phyloP scores from a whole-genome alignment of 768 basidiomycete species.

The Kwoniella newhampshirensis region DNA sequence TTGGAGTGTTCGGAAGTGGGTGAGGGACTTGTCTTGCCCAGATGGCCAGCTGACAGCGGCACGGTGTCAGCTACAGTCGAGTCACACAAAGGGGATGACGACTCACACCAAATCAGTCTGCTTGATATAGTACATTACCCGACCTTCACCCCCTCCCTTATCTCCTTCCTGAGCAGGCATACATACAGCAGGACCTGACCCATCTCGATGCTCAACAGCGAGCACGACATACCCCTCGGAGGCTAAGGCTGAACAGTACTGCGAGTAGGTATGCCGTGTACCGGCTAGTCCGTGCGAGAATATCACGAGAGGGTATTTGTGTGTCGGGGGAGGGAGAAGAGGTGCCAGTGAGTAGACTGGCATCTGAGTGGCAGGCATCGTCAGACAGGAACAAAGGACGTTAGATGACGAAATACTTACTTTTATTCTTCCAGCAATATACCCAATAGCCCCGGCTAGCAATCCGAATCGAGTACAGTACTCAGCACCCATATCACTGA shows the following conservation, averaged over 20 bases:
- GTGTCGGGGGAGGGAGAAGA: conserved; percentile 11
- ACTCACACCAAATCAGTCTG: conserved; percentile 59
- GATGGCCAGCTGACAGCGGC: conserved; percentile 25
- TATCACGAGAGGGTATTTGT: conserved; percentile 63
- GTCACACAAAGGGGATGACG: background rate
- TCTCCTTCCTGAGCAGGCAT: conserved; percentile 54
- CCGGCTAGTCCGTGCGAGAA: conserved; percentile 85
- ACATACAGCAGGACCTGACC: conserved; percentile 63
- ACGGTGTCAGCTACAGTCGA: background rate
- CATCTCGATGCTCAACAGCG: conserved; percentile 80
- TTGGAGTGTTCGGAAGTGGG: conserved; percentile 67
- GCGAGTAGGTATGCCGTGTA: conserved; percentile 70
- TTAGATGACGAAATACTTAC: conserved; percentile 11
- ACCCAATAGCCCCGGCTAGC: conserved; percentile 22
- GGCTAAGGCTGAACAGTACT: conserved; percentile 71
- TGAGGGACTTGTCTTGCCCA: conserved; percentile 39
- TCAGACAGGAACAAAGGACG: background rate
- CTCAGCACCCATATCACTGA: background rate
- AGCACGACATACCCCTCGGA: conserved; percentile 77
- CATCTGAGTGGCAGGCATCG: conserved; percentile 18
- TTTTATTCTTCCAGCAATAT: conserved; percentile 27
- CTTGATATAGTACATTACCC: conserved; percentile 59
- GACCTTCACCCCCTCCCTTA: conserved; percentile 25
- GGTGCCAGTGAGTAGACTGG: conserved; percentile 15
- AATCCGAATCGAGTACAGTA: conserved; percentile 3